phyloP scores from a whole-genome alignment of 208 protist species.

The Herpetomonas samuelpessoai region DNA sequence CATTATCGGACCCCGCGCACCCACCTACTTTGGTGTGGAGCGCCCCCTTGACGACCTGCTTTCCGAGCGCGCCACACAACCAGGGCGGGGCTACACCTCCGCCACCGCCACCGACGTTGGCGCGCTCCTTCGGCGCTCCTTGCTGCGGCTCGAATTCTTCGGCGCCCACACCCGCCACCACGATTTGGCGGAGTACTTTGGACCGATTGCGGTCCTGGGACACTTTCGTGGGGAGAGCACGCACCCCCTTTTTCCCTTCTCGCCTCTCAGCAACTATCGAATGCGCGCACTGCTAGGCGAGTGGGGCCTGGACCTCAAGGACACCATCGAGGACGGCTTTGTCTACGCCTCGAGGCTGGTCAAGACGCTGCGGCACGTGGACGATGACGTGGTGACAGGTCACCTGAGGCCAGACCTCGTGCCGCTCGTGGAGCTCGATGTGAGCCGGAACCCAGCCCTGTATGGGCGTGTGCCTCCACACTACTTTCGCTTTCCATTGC shows the following conservation, averaged over 20 bases:
- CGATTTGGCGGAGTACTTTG: constrained; percentile 47
- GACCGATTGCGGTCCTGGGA: constrained; percentile 19
- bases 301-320: constrained; percentile 7
- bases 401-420: not conserved
- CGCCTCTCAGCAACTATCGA: constrained; percentile 8
- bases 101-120: constrained; percentile 6
- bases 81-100: constrained; percentile 2
- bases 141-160: constrained; percentile 23
- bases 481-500: not conserved
- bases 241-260: constrained; percentile 3
- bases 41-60: not conserved
- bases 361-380: constrained; percentile 11
- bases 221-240: constrained; percentile 12
- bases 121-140: constrained; percentile 14
- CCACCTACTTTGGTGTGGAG: not conserved
- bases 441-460: not conserved
- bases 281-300: constrained; percentile 8
- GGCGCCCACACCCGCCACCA: constrained; percentile 24
- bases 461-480: not conserved
- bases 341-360: constrained; percentile 12
- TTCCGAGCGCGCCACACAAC: not conserved
- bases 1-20: not conserved
- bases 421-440: not conserved
- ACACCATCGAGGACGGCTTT: constrained; percentile 4
- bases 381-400: not conserved